A percentile compares a stretch with the other conserved stretches of the same genome.
phyloP scores from a whole-genome alignment of 768 basidiomycete genomes.

The Cystofilobasidium capitatum region DNA sequence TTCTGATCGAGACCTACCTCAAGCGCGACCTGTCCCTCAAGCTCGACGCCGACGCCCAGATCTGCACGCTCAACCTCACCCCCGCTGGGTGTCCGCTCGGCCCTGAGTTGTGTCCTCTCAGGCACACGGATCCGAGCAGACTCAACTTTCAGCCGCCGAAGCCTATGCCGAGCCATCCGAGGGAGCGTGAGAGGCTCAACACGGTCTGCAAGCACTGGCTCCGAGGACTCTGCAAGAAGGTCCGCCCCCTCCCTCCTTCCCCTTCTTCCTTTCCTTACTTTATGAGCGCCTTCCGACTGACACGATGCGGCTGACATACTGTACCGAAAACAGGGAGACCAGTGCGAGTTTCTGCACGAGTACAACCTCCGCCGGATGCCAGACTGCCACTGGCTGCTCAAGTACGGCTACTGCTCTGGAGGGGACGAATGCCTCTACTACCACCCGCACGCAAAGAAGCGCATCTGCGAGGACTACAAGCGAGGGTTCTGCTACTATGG shows the following conservation, averaged over 20 bases:
- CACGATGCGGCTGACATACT: neutral
- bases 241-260: neutral
- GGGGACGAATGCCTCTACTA: slow-evolving; percentile 72
- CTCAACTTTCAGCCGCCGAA: slow-evolving; percentile 85
- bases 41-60: slow-evolving; percentile 66
- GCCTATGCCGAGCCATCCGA: slow-evolving; percentile 63
- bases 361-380: slow-evolving; percentile 98
- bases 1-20: slow-evolving; percentile 50
- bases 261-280: neutral
- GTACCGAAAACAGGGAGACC: slow-evolving; percentile 50
- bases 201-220: slow-evolving; percentile 99
- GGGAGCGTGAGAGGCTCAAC: slow-evolving; percentile 63
- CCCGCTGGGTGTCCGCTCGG: slow-evolving; percentile 81
- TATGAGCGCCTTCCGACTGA: neutral
- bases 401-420: slow-evolving; percentile 94
- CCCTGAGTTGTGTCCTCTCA: slow-evolving; percentile 78
- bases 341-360: slow-evolving; percentile 97
- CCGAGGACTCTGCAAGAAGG: slow-evolving; percentile 89
- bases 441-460: slow-evolving; percentile 77
- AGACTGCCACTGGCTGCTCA: slow-evolving; percentile 97
- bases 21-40: neutral
- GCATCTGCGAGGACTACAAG: slow-evolving; percentile 87
- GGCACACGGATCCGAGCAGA: slow-evolving; percentile 79
- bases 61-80: slow-evolving; percentile 74
- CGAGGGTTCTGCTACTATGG: slow-evolving; percentile 92